Base-by-base conservation (phyloP, 352 stramenopile species). In the Aphanomyces cochlioides region DNA sequence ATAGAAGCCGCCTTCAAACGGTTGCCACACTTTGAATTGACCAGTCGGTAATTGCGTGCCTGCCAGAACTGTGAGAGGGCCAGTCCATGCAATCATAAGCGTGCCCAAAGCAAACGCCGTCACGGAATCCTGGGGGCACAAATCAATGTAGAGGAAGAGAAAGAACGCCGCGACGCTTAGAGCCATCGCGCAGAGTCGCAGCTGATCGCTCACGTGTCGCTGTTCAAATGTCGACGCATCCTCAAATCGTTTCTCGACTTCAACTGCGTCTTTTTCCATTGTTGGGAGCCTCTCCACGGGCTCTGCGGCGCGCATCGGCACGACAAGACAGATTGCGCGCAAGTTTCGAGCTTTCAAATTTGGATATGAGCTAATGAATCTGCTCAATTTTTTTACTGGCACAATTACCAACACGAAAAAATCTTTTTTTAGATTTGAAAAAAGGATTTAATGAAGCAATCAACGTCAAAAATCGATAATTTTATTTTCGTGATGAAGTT, bases 1-100 rank as follows among this genome's bases (percentile, higher is more conserved):
- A 69, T 84, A 77, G 65, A 77, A 67, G 21, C 80, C 79, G 47
- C 80, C 80, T 56, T 83, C 73, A 59, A 88, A 86, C 3, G 79
- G 80, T 67, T 85, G 79, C 80, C 80, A 88, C 79, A 78, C 83
- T 63, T 82, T 79, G 73, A 88, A 88, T 7, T 69, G 69, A 8
- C 41, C 41, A 7, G 2, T 50, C 34, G 73, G 67, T 13, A 75
- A 80, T 7, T 72, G 74, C 21, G 79, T 79, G 28, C 79, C 80
- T 6, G 80, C 80, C 28, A 88, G 76, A 36, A 86, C 67, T 59
- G 79, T 88, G 40, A 88, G 73, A 47, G 80, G 80, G 0, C 80
- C 80, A 66, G 80, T 84, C 80, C 80, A 88, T 37, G 79, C 79
- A 45, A 88, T 81, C 39, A 76, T 78, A 28, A 88, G 77, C 61